Evolutionary conservation across 2,329 filamentous ascomycete species (phyloP), one percentile per base, ranked within the genome.

Genomic region (Geosmithia morbida): DNA sequence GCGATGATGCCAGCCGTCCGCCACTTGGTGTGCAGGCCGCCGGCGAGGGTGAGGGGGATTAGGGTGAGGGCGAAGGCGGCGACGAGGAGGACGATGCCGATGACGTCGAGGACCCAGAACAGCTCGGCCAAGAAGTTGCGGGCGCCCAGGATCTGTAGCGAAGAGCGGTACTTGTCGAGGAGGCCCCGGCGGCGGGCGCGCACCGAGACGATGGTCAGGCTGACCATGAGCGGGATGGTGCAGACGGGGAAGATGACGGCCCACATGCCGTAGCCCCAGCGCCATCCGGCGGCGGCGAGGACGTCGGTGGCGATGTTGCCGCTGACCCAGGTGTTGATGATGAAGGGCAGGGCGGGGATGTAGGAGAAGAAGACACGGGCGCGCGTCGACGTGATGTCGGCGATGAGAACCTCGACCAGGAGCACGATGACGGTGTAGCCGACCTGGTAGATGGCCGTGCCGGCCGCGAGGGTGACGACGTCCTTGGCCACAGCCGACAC

Each of bases 241-340:
- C 72, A 76, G 19, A 74, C 68, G 2, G 77, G 70, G 58, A 77
- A 81, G 50, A 81, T 79, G 57, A 82, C 76, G 51, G 65, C 67
- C 66, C 74, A 83, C 77, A 82, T 81, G 53, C 76, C 78, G 30
- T 79, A 69, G 30, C 78, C 79, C 77, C 77, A 81, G 50, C 68
- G 61, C 79, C 79, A 83, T 7, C 61, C 68, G 0, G 72, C 75
- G 14, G 50, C 53, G 0, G 49, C 54, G 1, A 80, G 59, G 2
- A 80, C 74, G 0, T 70, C 63, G 3, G 55, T 49, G 3, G 73
- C 66, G 42, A 83, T 61, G 53, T 81, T 66, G 22, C 79, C 79
- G 51, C 72, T 74, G 3, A 81, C 69, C 79, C 79, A 83, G 1
- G 79, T 77, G 61, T 81, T 81, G 61, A 79, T 73, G 53, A 81